Evolutionary conservation across 78 protist species (phyloP).

Genomic region (Speleostelium caveatum): DNA sequence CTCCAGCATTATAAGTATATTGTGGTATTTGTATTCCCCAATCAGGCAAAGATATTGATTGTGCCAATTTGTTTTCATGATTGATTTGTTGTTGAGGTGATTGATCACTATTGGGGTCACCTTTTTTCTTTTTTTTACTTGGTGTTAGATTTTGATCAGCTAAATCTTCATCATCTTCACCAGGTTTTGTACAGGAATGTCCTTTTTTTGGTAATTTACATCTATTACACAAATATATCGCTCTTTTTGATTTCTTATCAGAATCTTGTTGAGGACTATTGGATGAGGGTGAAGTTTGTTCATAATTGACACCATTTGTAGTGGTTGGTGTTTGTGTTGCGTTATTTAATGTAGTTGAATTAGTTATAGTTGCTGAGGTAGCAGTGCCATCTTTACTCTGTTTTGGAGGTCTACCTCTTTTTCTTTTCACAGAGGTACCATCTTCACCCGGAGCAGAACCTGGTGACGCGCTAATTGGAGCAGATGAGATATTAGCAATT

Average conservation of each 20-base stretch:
- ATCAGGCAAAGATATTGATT: not conserved
- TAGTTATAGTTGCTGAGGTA: not conserved
- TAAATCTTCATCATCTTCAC: slow-evolving; percentile 12
- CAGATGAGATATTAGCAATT: too few species aligned
- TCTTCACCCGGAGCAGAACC: too few species aligned
- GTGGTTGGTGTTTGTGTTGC: not conserved
- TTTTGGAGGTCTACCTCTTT: slow-evolving; percentile 62
- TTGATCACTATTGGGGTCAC: not conserved
- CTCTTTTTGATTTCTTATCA: slow-evolving; percentile 23
- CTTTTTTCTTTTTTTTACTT: slow-evolving; percentile 10
- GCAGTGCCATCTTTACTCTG: not conserved
- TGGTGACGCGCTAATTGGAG: too few species aligned
- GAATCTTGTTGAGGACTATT: not conserved
- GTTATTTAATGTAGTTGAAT: not conserved
- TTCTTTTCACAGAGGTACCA: slow-evolving; percentile 12
- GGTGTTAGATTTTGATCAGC: not conserved
- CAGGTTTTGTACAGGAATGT: slow-evolving; percentile 15
- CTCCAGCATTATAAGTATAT: too few species aligned
- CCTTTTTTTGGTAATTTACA: slow-evolving; percentile 52
- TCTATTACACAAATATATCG: slow-evolving; percentile 33
- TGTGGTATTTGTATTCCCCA: not conserved
- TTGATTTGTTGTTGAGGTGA: not conserved
- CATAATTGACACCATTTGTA: not conserved
- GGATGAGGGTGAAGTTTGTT: not conserved
- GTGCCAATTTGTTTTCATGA: not conserved